Percentiles rank a stretch among this genome's conserved stretches.
Conservation (phyloP, 352 stramenopile genomes). For the Pythium insidiosum region DNA sequence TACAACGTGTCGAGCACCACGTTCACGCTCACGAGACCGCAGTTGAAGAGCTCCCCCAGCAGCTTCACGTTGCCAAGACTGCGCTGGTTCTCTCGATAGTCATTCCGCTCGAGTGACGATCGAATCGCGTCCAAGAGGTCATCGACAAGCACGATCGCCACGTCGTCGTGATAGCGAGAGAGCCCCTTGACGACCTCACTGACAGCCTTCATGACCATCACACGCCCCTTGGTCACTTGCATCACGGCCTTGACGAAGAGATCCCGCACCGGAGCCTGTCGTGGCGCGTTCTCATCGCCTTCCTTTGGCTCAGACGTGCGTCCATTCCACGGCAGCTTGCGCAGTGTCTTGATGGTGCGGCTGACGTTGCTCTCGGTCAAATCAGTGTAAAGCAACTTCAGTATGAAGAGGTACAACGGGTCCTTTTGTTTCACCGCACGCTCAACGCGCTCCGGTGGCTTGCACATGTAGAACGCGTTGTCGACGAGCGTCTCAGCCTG, state of each 20-base stretch:
- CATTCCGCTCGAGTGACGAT: conserved; percentile 83
- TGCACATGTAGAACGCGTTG: conserved; percentile 92
- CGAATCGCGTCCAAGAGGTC: conserved; percentile 91
- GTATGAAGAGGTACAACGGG: conserved; percentile 87
- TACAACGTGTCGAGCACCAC: conserved; percentile 93
- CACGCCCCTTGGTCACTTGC: conserved; percentile 88
- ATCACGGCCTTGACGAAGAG: conserved; percentile 89
- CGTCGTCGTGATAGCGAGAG: conserved; percentile 84
- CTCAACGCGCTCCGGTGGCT: conserved; percentile 79
- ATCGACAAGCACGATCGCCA: conserved; percentile 90
- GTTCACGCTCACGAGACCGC: conserved; percentile 85
- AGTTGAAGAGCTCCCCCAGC: conserved; percentile 92
- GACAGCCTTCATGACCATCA: conserved; percentile 83
- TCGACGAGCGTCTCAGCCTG: conserved; percentile 86
- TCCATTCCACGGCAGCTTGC: conserved; percentile 87
- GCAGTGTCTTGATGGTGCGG: conserved; percentile 91
- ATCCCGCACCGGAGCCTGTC: too few species aligned
- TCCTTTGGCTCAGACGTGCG: too few species aligned
- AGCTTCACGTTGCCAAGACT: conserved; percentile 91
- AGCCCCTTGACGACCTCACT: conserved; percentile 86
- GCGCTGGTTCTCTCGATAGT: conserved; percentile 90
- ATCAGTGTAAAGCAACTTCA: conserved; percentile 86
- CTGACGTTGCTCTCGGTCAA: conserved; percentile 78
- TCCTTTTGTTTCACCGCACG: conserved; percentile 79
- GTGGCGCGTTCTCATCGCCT: too few species aligned